These are phyloP conservation scores for Uncinocarpus reesii DNA, from an alignment of 2,329 filamentous ascomycete genomes.

Conservation along the genomic window DNA sequence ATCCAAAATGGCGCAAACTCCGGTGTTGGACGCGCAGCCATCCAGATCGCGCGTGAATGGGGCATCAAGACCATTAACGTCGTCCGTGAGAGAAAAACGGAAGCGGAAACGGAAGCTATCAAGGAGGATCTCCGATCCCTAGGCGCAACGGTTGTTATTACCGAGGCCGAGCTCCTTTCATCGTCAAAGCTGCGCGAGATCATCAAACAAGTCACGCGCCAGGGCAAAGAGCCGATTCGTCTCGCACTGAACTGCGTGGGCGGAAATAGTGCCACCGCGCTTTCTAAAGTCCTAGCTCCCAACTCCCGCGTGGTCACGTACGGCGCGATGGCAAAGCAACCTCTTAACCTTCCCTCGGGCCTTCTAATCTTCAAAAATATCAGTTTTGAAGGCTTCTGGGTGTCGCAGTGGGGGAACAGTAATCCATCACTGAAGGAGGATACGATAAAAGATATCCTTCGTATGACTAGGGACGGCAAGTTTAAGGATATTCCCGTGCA, in stretches of 20 bases:
- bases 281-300: constrained; percentile 63
- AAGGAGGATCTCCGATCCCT: constrained; percentile 51
- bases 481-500: constrained; percentile 79
- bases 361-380: constrained; percentile 90
- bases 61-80: constrained; percentile 86
- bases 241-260: constrained; percentile 90
- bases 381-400: constrained; percentile 86
- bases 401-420: constrained; percentile 74
- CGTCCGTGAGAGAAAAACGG: constrained; percentile 59
- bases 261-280: constrained; percentile 66
- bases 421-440: constrained; percentile 62
- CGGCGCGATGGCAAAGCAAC: constrained; percentile 87
- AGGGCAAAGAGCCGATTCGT: constrained; percentile 59
- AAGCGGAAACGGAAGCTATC: constrained; percentile 54
- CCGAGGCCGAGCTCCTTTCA: constrained; percentile 47
- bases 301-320: constrained; percentile 79
- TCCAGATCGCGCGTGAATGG: constrained; percentile 79
- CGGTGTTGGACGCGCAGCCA: constrained; percentile 80
- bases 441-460: constrained; percentile 76
- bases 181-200: constrained; percentile 38
- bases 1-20: constrained; percentile 96
- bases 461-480: constrained; percentile 60
- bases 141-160: constrained; percentile 54
- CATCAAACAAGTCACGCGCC: constrained; percentile 58
- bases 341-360: constrained; percentile 67